Evolutionary conservation across 306 rosid species (phyloP), one percentile per base, ranked within the genome.

Genomic region (Crataegus laevigata): DNA sequence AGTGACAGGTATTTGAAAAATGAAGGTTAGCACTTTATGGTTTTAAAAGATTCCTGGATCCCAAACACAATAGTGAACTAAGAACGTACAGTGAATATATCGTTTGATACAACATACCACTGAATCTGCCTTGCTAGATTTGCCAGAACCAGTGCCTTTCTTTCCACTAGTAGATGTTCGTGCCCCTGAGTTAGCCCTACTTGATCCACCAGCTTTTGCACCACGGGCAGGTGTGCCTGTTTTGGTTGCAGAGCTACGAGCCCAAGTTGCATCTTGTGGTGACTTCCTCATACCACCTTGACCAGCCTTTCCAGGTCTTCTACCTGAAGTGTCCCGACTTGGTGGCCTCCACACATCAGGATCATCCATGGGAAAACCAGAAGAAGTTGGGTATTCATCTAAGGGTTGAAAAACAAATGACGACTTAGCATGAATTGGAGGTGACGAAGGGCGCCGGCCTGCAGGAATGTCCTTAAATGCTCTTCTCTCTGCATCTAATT

Each of bases 341-440:
- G 98, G 98, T 26, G 98, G 97, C 78, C 97, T 88, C 98, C 97
- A 93, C 57, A 93, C 97, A 76, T 93, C 97, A 30, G 98, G 97
- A 86, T 93, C 98, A 63, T 91, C 98, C 43, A 89, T 68, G 2
- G 92, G 73, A 18, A 84, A 84, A 74, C 88, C 87, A 1, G 98
- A 93, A 32, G 97, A 91, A 73, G 94, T 88, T 11, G 97, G 98
- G 55, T 93, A 91, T 82, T 93, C 98, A 76, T 93, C 98, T 63
- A 91, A 84, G 14, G 98, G 96, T 74, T 91, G 97, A 79, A 93
- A 93, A 75, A 91, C 92, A 73, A 91, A 93, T 0, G 91, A 87
- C 0, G 97, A 91, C 80, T 93, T 91, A 5, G 86, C 68, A 57
- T 87, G 80, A 58, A 91, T 86, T 21, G 97, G 97, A 29, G 98